Conservation (phyloP, 1,139 yeast genomes). For the Zhuliangozyma parablackwelliae region DNA sequence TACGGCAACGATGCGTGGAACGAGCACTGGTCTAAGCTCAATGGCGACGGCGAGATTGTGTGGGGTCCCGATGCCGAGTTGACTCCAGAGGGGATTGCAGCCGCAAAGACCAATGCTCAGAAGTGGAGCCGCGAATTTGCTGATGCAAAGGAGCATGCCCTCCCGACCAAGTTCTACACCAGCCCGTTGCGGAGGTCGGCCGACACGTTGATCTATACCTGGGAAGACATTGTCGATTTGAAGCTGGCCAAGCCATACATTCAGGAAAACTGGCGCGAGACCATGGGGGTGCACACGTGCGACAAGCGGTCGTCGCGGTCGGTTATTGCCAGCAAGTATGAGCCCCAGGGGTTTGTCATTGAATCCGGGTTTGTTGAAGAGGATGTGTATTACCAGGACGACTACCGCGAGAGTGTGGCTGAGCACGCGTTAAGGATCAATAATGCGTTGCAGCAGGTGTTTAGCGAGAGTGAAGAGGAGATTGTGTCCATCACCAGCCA, state of each 20-base stretch:
- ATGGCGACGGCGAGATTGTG: slow-evolving; percentile 39
- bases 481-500: slow-evolving; percentile 33
- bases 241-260: slow-evolving; percentile 25
- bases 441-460: slow-evolving; percentile 32
- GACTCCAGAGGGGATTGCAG: slow-evolving; percentile 36
- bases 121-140: slow-evolving; percentile 22
- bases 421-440: slow-evolving; percentile 39
- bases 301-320: slow-evolving; percentile 37
- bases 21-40: slow-evolving; percentile 37
- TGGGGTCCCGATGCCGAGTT: slow-evolving; percentile 49
- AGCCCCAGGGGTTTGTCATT: slow-evolving; percentile 25
- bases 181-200: slow-evolving; percentile 38
- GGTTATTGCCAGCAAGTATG: slow-evolving; percentile 28
- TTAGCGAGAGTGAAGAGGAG: slow-evolving; percentile 20
- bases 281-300: slow-evolving; percentile 42
- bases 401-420: slow-evolving; percentile 36
- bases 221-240: slow-evolving; percentile 28
- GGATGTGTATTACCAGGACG: slow-evolving; percentile 34
- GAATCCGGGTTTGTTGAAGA: slow-evolving; percentile 39
- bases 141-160: slow-evolving; percentile 11
- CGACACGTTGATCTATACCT: slow-evolving; percentile 33
- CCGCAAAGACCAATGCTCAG: slow-evolving; percentile 29
- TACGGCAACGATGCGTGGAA: slow-evolving; percentile 45
- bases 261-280: slow-evolving; percentile 40
- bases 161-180: slow-evolving; percentile 29